Percentiles rank a stretch among this genome's conserved stretches.
These are phyloP conservation scores for Vinca minor DNA, from an alignment of 257 asterid species.

Conservation along the genomic window DNA sequence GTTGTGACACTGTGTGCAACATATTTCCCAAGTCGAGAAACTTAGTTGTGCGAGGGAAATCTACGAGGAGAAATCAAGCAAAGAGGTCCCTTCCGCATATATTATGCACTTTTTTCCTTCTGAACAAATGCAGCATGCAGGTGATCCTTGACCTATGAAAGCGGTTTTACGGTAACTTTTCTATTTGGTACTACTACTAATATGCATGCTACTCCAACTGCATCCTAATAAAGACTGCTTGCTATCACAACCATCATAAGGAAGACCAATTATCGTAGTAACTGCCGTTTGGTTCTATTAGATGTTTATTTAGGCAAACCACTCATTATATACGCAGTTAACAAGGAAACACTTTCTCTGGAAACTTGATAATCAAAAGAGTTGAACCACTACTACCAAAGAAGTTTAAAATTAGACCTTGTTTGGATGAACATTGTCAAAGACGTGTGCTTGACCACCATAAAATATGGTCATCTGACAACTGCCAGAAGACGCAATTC, in stretches of 20 bases:
- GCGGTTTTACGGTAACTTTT: background rate
- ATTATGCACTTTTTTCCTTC: background rate
- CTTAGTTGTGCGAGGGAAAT: background rate
- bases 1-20: background rate
- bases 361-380: background rate
- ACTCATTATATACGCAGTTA: background rate
- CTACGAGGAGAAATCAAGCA: background rate
- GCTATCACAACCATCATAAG: background rate
- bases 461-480: constrained; percentile 92
- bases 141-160: background rate
- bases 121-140: background rate
- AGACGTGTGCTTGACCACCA: constrained; percentile 92
- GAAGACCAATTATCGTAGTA: no score
- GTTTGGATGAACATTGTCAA: constrained; percentile 78
- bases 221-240: background rate
- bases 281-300: background rate
- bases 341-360: background rate
- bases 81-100: background rate
- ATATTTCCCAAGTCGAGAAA: background rate
- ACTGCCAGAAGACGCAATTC: constrained; percentile 34
- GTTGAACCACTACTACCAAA: background rate
- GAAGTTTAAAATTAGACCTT: constrained; percentile 42
- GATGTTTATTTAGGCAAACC: background rate
- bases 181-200: background rate
- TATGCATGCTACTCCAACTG: background rate